Evolutionary conservation across 1,139 yeast genomes (phyloP), one percentile per base, ranked within the genome.

Genomic region (Candida glucosophila): DNA sequence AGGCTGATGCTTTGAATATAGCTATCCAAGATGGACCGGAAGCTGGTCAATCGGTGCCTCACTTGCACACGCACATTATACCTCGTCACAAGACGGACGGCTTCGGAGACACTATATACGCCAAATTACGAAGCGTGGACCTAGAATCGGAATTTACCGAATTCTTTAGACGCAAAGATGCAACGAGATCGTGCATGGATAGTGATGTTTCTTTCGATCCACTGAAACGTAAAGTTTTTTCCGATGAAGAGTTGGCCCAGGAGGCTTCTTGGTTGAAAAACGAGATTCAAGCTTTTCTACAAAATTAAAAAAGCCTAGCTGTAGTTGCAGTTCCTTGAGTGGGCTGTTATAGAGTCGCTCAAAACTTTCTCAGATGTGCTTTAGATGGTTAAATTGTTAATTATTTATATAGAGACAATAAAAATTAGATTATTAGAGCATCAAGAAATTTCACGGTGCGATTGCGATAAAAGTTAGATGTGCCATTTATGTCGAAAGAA

Each of bases 21-120:
- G 86, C 96, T 10, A 83, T 90, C 31, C 98, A 90, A 47, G 98
- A 90, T 48, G 98, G 98, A 0, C 83, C 90, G 0, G 85, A 83
- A 29, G 90, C 96, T 2, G 98, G 98, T 3, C 98, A 90, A 47
- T 73, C 90, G 11, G 77, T 90, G 2, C 94, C 95, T 3, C 98
- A 90, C 51, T 65, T 90, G 15, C 98, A 90, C 49, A 79, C 95
- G 17, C 98, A 90, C 49, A 55, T 90, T 11, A 85, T 90, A 17
- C 98, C 98, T 4, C 61, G 98, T 22, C 74, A 67, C 43, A 59
- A 62, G 28, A 49, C 55, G 6, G 78, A 80, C 37, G 80, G 76
- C 20, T 66, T 71, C 34, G 86, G 83, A 2, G 95, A 85, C 44
- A 73, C 67, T 22, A 67, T 90, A 18, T 83, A 88, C 48, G 55